These are phyloP conservation scores for Blepharisma undulans DNA, from an alignment of 169 alveolate species.

Conservation along the genomic window DNA sequence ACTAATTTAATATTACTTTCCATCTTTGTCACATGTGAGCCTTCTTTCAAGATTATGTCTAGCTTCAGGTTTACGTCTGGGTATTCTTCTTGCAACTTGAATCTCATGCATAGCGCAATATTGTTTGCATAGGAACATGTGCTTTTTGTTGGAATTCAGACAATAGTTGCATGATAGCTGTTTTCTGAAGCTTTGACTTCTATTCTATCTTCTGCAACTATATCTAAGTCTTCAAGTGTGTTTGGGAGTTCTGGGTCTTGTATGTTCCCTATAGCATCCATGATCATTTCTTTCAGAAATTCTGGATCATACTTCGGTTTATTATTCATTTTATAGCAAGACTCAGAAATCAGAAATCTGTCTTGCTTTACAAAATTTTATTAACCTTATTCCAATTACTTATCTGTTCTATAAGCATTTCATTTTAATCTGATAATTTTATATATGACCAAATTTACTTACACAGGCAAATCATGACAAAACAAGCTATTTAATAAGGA, in stretches of 20 bases:
- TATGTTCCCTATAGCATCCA: conserved; percentile 69
- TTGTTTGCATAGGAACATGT: conserved; percentile 70
- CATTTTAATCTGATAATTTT: neutral
- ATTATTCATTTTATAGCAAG: neutral
- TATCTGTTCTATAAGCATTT: neutral
- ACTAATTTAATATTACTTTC: conserved; percentile 50
- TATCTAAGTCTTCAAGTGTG: conserved; percentile 75
- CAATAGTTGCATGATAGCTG: conserved; percentile 42
- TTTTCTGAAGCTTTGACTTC: conserved; percentile 51
- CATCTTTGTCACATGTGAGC: conserved; percentile 38
- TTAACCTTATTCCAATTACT: neutral
- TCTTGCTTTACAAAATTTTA: neutral
- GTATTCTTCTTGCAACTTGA: conserved; percentile 65
- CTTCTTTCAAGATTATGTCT: conserved; percentile 52
- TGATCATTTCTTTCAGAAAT: neutral
- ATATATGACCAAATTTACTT: neutral
- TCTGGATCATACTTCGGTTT: neutral
- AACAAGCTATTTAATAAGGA: neutral
- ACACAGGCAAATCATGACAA: neutral
- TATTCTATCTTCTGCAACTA: conserved; percentile 62
- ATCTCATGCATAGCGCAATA: conserved; percentile 71
- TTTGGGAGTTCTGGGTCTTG: conserved; percentile 81
- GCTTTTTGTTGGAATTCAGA: conserved; percentile 73
- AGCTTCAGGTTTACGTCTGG: conserved; percentile 43
- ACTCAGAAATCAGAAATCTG: neutral